Evolutionary conservation across 2,329 filamentous ascomycete genomes (phyloP), one percentile per base, ranked within the genome.

Genomic region (Zymoseptoria crescenta): DNA sequence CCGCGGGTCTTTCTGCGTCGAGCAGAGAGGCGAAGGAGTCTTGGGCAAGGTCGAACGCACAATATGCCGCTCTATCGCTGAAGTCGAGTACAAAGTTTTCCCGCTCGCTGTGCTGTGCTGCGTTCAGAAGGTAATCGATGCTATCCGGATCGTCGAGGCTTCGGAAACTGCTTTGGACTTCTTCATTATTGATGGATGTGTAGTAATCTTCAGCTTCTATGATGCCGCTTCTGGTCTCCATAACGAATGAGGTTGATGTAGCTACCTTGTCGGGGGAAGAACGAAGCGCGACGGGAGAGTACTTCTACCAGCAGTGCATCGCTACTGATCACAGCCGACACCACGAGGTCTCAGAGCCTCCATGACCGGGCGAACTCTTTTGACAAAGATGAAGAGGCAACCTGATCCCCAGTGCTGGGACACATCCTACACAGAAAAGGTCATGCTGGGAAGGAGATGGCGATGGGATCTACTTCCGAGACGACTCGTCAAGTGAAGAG

Each of bases 81-180:
- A 88, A 87, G 64, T 87, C 82, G n/a, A 88, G 75, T 30, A 86
- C 80, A 65, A 88, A 87, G 69, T 87, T 88, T 35, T 66, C 72
- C 20, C 80, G 81, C 0, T 69, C 59, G 1, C 73, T 70, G 50
- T 73, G 69, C 13, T 73, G 71, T 4, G 79, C 77, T 49, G 75
- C 70, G 1, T 69, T 52, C 59, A 80, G 72, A 52, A 79, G 77
- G 1, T 72, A 62, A 0, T 76, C 65, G 60, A 83, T 83, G 49
- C 79, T 76, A 0, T 68, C 66, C 3, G 73, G 64, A 30, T 77
- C 64, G 68, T 88, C 85, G 55, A 87, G 82, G 66, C 85, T 72
- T 20, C 71, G 65, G 64, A 85, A 84, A 27, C 54, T 55, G 28
- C 53, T 56, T n/a, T 65, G 57, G 29, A 66, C 58, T 21, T 59